Conservation (phyloP, 163 green algal species). For the Scenedesmus sp. region DNA sequence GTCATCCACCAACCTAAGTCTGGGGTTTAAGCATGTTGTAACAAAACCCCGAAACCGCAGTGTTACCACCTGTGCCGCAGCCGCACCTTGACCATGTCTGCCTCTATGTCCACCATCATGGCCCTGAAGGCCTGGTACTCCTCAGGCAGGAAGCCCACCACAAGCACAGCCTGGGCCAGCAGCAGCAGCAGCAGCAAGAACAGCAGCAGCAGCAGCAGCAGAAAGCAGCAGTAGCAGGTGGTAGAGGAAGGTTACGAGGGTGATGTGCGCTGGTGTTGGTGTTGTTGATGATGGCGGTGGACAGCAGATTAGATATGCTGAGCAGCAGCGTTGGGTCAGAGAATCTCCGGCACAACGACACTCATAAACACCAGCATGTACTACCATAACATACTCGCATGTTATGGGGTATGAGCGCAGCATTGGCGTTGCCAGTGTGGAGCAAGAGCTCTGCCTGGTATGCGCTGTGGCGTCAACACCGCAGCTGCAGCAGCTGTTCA, state of each 20-base stretch:
- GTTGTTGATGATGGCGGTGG: neutral
- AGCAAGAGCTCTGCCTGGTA: too few species aligned
- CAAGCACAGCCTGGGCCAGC: conserved; percentile 64
- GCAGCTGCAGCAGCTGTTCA: neutral
- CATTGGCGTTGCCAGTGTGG: too few species aligned
- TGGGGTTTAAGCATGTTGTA: too few species aligned
- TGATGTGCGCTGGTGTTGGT: neutral
- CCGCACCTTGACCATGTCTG: conserved; percentile 78
- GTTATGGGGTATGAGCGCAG: too few species aligned
- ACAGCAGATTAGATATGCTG: too few species aligned
- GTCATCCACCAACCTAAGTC: too few species aligned
- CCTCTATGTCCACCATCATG: conserved; percentile 78
- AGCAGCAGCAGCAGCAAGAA: neutral
- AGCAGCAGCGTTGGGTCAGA: too few species aligned
- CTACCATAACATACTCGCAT: too few species aligned
- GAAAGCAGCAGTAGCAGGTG: neutral
- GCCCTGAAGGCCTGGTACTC: conserved; percentile 70
- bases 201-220: conserved; percentile 15
- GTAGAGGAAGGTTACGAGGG: neutral
- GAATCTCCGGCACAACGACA: too few species aligned
- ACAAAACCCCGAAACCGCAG: too few species aligned
- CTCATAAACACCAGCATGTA: too few species aligned
- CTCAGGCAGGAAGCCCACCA: conserved; percentile 69
- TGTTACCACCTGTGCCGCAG: neutral
- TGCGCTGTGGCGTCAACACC: neutral